Percentiles rank a stretch among this genome's conserved stretches.
Evolutionary conservation across 2,329 filamentous ascomycete species (phyloP).

Genomic region (Fusarium sp.): DNA sequence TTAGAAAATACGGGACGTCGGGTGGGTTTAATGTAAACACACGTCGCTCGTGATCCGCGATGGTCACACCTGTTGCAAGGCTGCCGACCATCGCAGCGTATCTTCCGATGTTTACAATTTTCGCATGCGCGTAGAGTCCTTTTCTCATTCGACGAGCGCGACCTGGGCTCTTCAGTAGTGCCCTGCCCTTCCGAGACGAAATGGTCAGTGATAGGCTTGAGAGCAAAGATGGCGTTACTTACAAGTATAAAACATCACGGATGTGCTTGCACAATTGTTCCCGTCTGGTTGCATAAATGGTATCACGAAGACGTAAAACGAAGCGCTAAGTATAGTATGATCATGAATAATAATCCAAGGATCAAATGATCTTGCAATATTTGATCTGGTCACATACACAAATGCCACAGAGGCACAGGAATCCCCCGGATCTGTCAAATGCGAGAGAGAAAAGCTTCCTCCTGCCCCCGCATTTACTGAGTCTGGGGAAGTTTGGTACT

Average conservation of each 20-base stretch:
- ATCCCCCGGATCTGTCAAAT: neutral
- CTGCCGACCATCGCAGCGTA: slow-evolving; percentile 11
- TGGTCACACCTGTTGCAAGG: slow-evolving; percentile 10
- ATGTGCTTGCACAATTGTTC: neutral
- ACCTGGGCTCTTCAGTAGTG: neutral
- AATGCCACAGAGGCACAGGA: neutral
- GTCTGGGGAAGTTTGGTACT: neutral
- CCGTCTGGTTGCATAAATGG: no score
- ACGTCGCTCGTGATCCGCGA: neutral
- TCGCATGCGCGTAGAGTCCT: slow-evolving; percentile 8
- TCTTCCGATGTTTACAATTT: slow-evolving; percentile 7
- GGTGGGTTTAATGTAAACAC: neutral
- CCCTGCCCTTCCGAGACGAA: neutral
- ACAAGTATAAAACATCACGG: slow-evolving; percentile 9
- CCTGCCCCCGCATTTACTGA: neutral
- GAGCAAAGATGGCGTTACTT: neutral
- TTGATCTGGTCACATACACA: neutral
- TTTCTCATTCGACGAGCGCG: neutral
- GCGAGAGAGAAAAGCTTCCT: neutral
- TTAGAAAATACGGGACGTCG: neutral
- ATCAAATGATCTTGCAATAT: no score
- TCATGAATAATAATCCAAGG: no score
- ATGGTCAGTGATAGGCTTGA: neutral
- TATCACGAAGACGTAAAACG: no score
- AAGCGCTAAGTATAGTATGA: no score